Conservation (phyloP, 345 rosid genomes). For the Passiflora organensis region DNA sequence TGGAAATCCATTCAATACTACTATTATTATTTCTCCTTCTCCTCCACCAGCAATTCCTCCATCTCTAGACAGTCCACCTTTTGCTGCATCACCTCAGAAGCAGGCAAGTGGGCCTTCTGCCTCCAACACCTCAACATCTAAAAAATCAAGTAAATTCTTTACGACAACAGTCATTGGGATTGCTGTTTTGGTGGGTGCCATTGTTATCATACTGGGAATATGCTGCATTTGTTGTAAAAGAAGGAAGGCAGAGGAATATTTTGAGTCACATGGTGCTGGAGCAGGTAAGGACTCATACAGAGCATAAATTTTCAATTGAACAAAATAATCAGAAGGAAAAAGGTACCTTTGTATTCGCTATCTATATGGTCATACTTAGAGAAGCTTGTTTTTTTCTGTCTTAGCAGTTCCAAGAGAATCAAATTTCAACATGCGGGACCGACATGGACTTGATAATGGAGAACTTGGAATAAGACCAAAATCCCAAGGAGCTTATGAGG, state of each 20-base stretch:
- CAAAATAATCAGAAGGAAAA: slow-evolving; percentile 26
- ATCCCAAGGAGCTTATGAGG: slow-evolving; percentile 32
- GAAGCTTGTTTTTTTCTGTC: not conserved
- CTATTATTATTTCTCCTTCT: slow-evolving; percentile 53
- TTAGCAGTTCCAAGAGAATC: slow-evolving; percentile 42
- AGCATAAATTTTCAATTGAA: slow-evolving; percentile 33
- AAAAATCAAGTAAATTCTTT: slow-evolving; percentile 32
- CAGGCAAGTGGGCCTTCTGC: slow-evolving; percentile 15
- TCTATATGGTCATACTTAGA: slow-evolving; percentile 1
- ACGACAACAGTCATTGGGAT: slow-evolving; percentile 38
- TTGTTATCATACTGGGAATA: slow-evolving; percentile 32
- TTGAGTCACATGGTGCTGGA: slow-evolving; percentile 20
- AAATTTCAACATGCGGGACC: slow-evolving; percentile 34
- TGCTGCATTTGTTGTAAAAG: slow-evolving; percentile 48
- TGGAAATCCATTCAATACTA: slow-evolving; percentile 89
- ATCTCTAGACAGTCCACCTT: slow-evolving; percentile 38
- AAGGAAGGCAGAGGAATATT: slow-evolving; percentile 18
- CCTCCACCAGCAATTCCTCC: slow-evolving; percentile 57
- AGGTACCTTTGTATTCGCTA: slow-evolving; percentile 34
- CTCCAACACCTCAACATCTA: slow-evolving; percentile 30
- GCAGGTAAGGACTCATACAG: slow-evolving; percentile 25
- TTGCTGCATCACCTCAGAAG: slow-evolving; percentile 24
- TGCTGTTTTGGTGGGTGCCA: slow-evolving; percentile 37
- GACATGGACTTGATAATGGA: slow-evolving; percentile 34
- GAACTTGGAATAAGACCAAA: slow-evolving; percentile 26